Evolutionary conservation across 2,329 filamentous ascomycete species (phyloP).

Genomic region (Colletotrichum sidae): DNA sequence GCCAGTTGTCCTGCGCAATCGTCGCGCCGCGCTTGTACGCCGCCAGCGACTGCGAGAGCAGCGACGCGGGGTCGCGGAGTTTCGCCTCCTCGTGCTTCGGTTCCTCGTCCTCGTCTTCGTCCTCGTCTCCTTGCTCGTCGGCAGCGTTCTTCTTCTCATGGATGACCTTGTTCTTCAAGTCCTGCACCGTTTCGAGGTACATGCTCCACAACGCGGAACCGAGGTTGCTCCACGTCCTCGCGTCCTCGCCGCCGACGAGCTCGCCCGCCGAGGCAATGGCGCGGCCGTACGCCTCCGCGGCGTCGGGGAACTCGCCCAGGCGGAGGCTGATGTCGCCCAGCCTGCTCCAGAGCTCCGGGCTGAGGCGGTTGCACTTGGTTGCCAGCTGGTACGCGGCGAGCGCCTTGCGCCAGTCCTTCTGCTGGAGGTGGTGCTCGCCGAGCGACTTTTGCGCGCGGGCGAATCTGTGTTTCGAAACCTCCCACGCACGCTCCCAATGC

Average conservation of each 20-base stretch:
- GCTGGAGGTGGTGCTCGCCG: constrained; percentile 79
- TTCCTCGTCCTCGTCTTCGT: constrained; percentile 17
- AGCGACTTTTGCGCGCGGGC: constrained; percentile 89
- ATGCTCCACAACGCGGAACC: constrained; percentile 83
- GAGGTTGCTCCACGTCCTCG: constrained; percentile 94
- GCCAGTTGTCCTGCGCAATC: constrained; percentile 86
- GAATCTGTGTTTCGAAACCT: constrained; percentile 82
- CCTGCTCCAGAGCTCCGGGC: constrained; percentile 87
- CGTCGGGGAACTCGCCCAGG: constrained; percentile 79
- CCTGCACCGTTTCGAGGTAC: constrained; percentile 65
- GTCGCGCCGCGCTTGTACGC: constrained; percentile 90
- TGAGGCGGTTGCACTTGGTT: constrained; percentile 82
- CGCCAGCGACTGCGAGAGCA: constrained; percentile 79
- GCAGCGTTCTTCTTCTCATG: constrained; percentile 34
- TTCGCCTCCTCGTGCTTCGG: constrained; percentile 21
- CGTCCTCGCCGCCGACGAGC: constrained; percentile 83
- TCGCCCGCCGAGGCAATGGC: constrained; percentile 75
- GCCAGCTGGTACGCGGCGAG: constrained; percentile 83
- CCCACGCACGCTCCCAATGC: constrained; percentile 90
- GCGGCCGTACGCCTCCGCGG: constrained; percentile 84
- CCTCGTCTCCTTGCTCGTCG: constrained; percentile 44
- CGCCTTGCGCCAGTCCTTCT: constrained; percentile 75
- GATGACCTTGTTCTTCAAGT: constrained; percentile 42
- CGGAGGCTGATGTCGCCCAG: constrained; percentile 90
- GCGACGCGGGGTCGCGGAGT: constrained; percentile 64